Base-by-base conservation (phyloP, 2,329 filamentous ascomycete genomes). In the Phaeosphaeria sp. region DNA sequence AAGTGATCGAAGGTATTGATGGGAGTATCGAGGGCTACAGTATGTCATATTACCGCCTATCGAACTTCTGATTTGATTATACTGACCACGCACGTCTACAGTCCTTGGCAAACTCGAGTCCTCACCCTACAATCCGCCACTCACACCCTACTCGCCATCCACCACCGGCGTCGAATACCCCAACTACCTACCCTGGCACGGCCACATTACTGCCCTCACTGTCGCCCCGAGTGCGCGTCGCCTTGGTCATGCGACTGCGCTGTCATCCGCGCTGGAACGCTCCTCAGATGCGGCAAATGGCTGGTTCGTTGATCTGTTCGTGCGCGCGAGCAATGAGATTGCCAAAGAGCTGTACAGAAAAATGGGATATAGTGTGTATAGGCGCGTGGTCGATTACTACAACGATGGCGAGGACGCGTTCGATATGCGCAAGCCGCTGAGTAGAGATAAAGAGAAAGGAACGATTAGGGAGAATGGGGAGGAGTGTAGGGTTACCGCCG, bases 101-200 rank as follows among this genome's bases (percentile, higher is more conserved):
- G 93, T 99, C 75, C 96, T 99, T 87, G 95, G 94, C 74, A 99
- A 99, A 81, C 86, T 96, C 59, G 94, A 98, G 82, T 89, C 92
- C 63, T 83, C 81, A 1, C 82, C 82, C n/a, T 96, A 92, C 53
- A 90, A 91, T 17, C 83, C 91, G 45, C 87, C 88, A 52, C 86
- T 91, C 75, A 84, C 87, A 58, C 88, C 88, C 71, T 95, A 92
- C 49, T 85, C 89, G 71, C 93, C 81, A 15, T 53, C 67, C 47
- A 78, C 73, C 13, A 80, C 64, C 18, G 53, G 58, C 21, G 49
- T 77, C 64, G 74, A 79, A 13, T 77, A 79, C 61, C 76, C 80
- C 3, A 81, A 97, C 80, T 96, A 96, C 80, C 89, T 97, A n/a
- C 94, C 94, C n/a, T 98, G 93, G 92, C 95, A 99, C 80, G 94